Evolutionary conservation across 176 grass and related monocot genomes (phyloP).

Genomic region (Panicum miliaceum): DNA sequence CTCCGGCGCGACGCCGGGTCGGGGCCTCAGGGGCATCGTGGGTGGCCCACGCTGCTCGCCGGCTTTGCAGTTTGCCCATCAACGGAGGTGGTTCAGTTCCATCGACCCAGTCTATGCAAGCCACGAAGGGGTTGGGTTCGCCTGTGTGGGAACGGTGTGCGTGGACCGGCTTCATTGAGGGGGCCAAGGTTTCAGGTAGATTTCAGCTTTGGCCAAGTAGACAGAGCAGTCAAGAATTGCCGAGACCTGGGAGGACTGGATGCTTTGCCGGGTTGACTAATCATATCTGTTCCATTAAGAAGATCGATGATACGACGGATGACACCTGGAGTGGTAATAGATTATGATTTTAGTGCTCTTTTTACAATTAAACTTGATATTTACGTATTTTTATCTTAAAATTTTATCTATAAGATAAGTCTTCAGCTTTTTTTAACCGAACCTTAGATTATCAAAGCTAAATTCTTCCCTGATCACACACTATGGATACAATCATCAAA

Average conservation of each 20-base stretch:
- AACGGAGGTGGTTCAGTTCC: not conserved
- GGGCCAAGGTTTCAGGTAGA: not conserved
- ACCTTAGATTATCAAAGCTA: too few relatives aligned
- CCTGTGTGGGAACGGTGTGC: not conserved
- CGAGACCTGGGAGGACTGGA: not conserved
- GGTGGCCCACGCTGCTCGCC: constrained; percentile 5
- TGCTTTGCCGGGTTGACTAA: too few relatives aligned
- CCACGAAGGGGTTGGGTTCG: not conserved
- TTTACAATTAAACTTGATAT: too few relatives aligned
- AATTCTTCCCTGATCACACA: too few relatives aligned
- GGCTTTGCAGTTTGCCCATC: not conserved
- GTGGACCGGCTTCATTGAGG: not conserved
- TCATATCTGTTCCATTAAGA: too few relatives aligned
- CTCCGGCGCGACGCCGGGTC: constrained; percentile 34
- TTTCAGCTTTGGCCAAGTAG: not conserved
- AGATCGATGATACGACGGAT: too few relatives aligned
- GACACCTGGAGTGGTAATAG: too few relatives aligned
- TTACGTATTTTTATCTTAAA: too few relatives aligned
- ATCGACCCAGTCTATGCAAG: not conserved
- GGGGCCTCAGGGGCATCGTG: not conserved
- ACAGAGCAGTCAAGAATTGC: not conserved
- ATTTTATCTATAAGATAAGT: too few relatives aligned
- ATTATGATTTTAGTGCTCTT: too few relatives aligned
- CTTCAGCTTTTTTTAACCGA: too few relatives aligned
- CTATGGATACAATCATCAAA: too few relatives aligned